phyloP scores from a whole-genome alignment of 2,329 filamentous ascomycete species.

The Fusarium odoratissimum region DNA sequence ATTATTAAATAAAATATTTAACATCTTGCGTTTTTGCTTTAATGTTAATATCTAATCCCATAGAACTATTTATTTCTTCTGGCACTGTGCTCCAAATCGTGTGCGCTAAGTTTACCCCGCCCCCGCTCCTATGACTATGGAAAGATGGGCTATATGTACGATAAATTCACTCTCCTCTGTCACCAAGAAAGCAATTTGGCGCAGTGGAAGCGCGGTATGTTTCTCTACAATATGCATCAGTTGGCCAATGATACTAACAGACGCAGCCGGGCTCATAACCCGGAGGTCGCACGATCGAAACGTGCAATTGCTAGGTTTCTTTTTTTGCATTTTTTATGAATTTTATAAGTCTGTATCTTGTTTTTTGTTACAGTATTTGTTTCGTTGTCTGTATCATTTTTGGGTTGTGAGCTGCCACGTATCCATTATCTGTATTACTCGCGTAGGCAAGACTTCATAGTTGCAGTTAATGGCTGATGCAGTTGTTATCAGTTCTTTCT shows the following conservation, averaged over 20 bases:
- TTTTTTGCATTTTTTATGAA: neutral
- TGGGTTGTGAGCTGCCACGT: too few relatives aligned
- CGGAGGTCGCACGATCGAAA: conserved; percentile 1
- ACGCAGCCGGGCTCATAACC: neutral
- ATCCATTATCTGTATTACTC: neutral
- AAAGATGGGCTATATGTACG: neutral
- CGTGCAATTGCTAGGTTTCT: neutral
- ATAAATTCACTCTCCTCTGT: fast-evolving
- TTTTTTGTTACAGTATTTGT: neutral
- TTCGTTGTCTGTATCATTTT: neutral
- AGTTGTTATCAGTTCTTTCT: neutral
- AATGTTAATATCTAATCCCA: too few relatives aligned
- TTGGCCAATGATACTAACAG: neutral
- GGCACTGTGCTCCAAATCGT: neutral
- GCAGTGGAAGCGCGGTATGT: conserved; percentile 1
- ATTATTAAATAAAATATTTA: neutral
- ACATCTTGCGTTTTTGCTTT: neutral
- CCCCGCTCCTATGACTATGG: neutral
- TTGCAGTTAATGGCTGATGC: neutral
- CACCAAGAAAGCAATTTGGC: neutral
- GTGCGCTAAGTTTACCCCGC: neutral
- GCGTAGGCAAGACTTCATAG: fast-evolving
- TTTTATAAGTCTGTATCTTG: neutral
- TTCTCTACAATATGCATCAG: neutral
- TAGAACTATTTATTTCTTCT: neutral